Conservation (phyloP, 176 grass and related monocot species). For the Musa schizocarpa region DNA sequence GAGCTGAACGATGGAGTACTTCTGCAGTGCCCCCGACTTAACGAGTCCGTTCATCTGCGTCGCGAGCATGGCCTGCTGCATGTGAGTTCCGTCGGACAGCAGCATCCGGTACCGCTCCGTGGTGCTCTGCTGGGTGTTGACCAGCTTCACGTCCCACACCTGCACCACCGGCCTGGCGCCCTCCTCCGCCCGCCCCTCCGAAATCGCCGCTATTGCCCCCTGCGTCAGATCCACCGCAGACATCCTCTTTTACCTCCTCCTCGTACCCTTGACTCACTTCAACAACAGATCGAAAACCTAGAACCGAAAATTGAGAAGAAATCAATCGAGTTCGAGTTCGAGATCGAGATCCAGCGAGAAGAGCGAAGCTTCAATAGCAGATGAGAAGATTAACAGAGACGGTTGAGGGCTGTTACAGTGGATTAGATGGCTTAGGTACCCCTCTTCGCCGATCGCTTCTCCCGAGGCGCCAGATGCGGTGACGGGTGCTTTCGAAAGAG, state of each 20-base stretch:
- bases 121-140: conserved; percentile 20
- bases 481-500: background rate
- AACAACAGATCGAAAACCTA: background rate
- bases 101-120: conserved; percentile 69
- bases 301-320: background rate
- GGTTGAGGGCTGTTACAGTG: too few relatives aligned
- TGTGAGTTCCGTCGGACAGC: conserved; percentile 66
- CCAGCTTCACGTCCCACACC: conserved; percentile 51
- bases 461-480: background rate
- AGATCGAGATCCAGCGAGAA: too few relatives aligned
- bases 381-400: background rate
- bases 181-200: conserved; percentile 33
- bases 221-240: conserved; percentile 32
- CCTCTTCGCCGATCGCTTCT: background rate
- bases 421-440: too few relatives aligned
- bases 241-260: background rate
- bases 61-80: conserved; percentile 89
- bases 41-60: conserved; percentile 48
- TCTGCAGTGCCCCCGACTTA: conserved; percentile 19
- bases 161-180: conserved; percentile 62
- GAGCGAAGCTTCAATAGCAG: too few relatives aligned
- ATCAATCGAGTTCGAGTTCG: too few relatives aligned
- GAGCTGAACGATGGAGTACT: conserved; percentile 49
- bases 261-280: too few relatives aligned
- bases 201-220: conserved; percentile 45